Evolutionary conservation across 1,139 yeast species (phyloP), one percentile per base, ranked within the genome.

Genomic region (Geotrichum fermentans): DNA sequence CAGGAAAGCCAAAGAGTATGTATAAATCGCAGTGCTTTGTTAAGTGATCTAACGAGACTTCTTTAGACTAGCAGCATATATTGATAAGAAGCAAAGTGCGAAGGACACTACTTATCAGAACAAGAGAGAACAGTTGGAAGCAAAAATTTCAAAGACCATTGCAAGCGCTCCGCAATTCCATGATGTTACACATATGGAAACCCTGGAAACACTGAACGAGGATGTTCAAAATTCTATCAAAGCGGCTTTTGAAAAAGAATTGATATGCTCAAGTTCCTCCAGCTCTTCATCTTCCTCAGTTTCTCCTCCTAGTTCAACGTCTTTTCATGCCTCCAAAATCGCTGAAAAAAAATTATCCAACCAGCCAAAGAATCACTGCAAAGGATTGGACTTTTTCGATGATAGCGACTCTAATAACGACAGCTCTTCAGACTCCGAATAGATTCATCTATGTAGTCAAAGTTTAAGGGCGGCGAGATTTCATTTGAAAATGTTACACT

Each of bases 401-500:
- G 32, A 24, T 2, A 11, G 13, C 4, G 41, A 38, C 6, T 11
- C 14, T n/a, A 28, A 35, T 16, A 24, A 10, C 28, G 10, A 10
- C 28, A 24, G 28, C 28, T 4, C 24, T 2, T 35, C 39, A 4
- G 39, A 35, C 24, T 24, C 28, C 10, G 28, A 24, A 10, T 24
- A 24, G 28, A 10, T 24, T 24, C 6, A 10, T 6, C 28, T 24
- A 6, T 24, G 28, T 24, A n/a, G n/a, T n/a, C n/a, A n/a, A n/a
- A n/a, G n/a, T 68, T 80, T 60, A 63, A 72, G 60, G 61, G 66
- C 1, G 95, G 95, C 38, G 95, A 88, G 59, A 86, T 92, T 56
- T 72, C 65, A 51, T 94, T 92, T 66, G 96, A 90, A 62, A 90
- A 92, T 62, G 98, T 92, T 24, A 77, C 92, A 0, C 94, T 92